Conservation (phyloP, 495 filamentous ascomycete species). For the Sphaerosporella brunnea region DNA sequence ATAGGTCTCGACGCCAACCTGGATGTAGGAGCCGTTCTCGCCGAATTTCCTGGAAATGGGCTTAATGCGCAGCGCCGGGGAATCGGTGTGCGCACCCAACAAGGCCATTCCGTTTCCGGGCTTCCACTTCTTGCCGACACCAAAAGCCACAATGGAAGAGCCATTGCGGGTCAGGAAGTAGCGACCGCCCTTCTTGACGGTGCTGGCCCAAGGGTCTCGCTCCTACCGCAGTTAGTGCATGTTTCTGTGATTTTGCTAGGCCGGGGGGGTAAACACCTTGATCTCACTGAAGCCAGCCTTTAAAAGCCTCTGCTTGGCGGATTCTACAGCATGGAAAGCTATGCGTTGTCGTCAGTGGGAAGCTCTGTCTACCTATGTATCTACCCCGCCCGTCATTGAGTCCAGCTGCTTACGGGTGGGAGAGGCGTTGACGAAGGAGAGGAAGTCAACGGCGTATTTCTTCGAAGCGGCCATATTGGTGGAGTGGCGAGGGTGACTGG, state of each 20-base stretch:
- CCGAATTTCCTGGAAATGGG: conserved; percentile 74
- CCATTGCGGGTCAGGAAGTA: conserved; percentile 93
- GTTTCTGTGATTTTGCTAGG: neutral
- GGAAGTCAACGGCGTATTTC: conserved; percentile 57
- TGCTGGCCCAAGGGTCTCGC: conserved; percentile 69
- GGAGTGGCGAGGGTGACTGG: no score
- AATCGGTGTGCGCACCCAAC: conserved; percentile 95
- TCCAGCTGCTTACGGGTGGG: conserved; percentile 80
- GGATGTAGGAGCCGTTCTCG: conserved; percentile 61
- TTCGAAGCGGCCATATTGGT: conserved; percentile 34
- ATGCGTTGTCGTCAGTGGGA: neutral
- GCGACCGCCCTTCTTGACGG: conserved; percentile 70
- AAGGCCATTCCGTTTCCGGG: conserved; percentile 86
- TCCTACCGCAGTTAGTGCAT: conserved; percentile 36
- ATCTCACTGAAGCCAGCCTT: conserved; percentile 74
- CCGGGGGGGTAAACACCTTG: conserved; percentile 33
- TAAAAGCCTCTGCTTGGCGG: conserved; percentile 51
- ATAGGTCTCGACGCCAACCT: conserved; percentile 93
- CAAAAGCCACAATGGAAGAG: conserved; percentile 87
- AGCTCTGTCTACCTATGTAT: neutral
- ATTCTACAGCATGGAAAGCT: conserved; percentile 92
- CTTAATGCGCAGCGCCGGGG: conserved; percentile 76
- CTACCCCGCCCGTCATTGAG: no score
- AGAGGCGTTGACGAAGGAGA: conserved; percentile 86
- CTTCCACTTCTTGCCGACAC: conserved; percentile 81